These are phyloP conservation scores for Carex arenaria DNA, from an alignment of 202 grass and related monocot genomes.

Conservation along the genomic window DNA sequence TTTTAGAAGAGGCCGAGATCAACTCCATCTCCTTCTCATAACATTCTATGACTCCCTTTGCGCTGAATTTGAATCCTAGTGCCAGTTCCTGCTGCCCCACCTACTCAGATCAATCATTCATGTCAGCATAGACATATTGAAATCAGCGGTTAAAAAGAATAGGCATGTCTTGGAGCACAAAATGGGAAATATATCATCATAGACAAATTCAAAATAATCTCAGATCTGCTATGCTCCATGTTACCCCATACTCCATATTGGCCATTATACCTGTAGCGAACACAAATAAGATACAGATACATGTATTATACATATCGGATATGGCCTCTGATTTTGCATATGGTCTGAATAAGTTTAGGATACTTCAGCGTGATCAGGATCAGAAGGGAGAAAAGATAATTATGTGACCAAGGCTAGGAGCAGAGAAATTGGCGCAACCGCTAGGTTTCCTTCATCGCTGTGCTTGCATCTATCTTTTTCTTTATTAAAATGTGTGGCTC, in stretches of 20 bases:
- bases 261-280: not conserved
- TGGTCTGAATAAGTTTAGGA: not conserved
- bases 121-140: not conserved
- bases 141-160: not conserved
- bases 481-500: not conserved
- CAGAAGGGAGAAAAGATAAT: not conserved
- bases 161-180: not conserved
- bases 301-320: not conserved
- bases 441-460: not conserved
- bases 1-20: constrained; percentile 18
- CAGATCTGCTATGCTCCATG: not conserved
- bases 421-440: not conserved
- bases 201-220: not conserved
- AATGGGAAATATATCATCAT: not conserved
- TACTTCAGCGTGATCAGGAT: not conserved
- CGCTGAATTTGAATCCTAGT: constrained; percentile 70
- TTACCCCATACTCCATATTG: not conserved
- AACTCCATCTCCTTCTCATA: constrained; percentile 59
- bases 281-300: not conserved
- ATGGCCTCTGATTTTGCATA: not conserved
- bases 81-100: constrained; percentile 71
- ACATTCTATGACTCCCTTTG: constrained; percentile 65
- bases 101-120: constrained; percentile 16
- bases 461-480: not conserved
- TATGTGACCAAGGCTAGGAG: not conserved